phyloP scores from a whole-genome alignment of 768 basidiomycete species.

The Crassisporium funariophilum region DNA sequence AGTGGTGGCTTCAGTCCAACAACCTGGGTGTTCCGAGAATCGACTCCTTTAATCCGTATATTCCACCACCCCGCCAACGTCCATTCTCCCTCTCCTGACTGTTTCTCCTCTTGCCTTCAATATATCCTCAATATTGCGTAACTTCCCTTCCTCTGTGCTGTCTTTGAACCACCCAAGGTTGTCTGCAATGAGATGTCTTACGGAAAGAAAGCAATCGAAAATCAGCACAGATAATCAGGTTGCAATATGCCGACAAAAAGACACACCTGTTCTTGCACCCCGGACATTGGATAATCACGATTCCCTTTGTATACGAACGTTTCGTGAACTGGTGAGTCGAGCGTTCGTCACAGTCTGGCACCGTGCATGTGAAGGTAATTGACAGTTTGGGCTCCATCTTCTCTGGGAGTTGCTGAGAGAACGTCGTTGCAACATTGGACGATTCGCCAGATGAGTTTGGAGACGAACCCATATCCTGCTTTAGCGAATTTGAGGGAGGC shows the following conservation, averaged over 20 bases:
- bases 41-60: slow-evolving; percentile 35
- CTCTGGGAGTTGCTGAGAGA: slow-evolving; percentile 37
- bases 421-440: slow-evolving; percentile 18
- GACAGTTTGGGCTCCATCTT: slow-evolving; percentile 63
- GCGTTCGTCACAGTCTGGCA: slow-evolving; percentile 64
- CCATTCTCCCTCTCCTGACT: slow-evolving; percentile 54
- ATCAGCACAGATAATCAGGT: no score
- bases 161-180: slow-evolving; percentile 94
- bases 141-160: slow-evolving; percentile 67
- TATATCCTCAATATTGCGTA: slow-evolving; percentile 83
- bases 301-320: slow-evolving; percentile 81
- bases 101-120: slow-evolving; percentile 77
- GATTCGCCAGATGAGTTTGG: slow-evolving; percentile 3
- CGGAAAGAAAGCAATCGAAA: no score
- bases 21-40: no score
- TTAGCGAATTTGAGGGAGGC: slow-evolving; percentile 5
- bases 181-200: slow-evolving; percentile 85
- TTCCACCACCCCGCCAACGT: slow-evolving; percentile 58
- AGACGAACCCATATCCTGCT: slow-evolving; percentile 1
- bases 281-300: slow-evolving; percentile 92
- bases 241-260: slow-evolving; percentile 6
- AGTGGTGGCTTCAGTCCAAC: neutral
- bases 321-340: slow-evolving; percentile 89
- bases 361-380: slow-evolving; percentile 88
- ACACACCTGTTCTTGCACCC: slow-evolving; percentile 83